Evolutionary conservation across 257 asterid species (phyloP).

Genomic region (Nicotiana paniculata): DNA sequence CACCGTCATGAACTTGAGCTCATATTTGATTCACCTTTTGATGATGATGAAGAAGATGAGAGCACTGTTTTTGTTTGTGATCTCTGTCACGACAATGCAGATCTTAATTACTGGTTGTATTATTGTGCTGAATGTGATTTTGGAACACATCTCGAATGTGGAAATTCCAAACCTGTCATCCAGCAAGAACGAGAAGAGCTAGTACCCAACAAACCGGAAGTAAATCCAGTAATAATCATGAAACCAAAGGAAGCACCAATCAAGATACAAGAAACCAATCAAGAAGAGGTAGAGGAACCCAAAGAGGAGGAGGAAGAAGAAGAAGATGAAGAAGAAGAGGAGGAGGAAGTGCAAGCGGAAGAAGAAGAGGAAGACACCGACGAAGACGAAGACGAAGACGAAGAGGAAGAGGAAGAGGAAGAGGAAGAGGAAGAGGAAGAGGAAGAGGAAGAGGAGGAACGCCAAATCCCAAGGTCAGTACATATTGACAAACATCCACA

Average conservation of each 20-base stretch:
- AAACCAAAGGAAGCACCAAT: neutral
- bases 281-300: neutral
- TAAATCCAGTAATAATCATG: neutral
- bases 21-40: neutral
- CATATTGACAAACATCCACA: neutral
- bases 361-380: neutral
- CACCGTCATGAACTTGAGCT: conserved; percentile 22
- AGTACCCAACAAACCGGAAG: neutral
- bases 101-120: conserved; percentile 6
- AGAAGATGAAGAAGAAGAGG: neutral
- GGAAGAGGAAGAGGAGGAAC: neutral
- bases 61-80: neutral
- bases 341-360: neutral
- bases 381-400: neutral
- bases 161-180: neutral
- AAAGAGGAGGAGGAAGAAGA: neutral
- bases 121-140: conserved; percentile 16
- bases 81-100: neutral
- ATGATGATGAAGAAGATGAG: neutral
- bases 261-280: neutral
- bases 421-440: neutral
- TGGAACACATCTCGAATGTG: conserved; percentile 16
- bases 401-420: fast-evolving
- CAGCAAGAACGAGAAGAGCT: neutral
- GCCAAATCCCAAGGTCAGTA: neutral